These are phyloP conservation scores for Spiromastix sp. DNA, from an alignment of 2,329 filamentous ascomycete genomes.

Conservation along the genomic window DNA sequence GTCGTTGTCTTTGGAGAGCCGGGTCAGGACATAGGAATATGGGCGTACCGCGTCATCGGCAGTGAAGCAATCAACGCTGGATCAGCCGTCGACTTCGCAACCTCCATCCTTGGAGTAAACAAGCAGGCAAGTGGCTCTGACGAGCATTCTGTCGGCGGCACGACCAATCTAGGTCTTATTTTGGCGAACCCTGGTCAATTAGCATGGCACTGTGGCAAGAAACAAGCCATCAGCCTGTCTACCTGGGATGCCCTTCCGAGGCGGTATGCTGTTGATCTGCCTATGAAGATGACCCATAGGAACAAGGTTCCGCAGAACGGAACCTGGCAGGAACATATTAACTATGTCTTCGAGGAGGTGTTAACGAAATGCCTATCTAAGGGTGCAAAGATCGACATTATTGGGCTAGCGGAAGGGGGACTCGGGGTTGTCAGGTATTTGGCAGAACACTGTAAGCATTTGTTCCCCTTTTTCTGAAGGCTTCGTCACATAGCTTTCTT, in stretches of 20 bases:
- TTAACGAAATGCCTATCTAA: constrained; percentile 40
- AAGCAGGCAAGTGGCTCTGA: constrained; percentile 24
- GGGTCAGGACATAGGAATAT: constrained; percentile 60
- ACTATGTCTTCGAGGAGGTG: constrained; percentile 55
- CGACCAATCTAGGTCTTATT: constrained; percentile 47
- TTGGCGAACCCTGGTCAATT: constrained; percentile 70
- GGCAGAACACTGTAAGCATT: constrained; percentile 41
- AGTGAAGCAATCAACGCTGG: constrained; percentile 58
- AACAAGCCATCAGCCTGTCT: constrained; percentile 48
- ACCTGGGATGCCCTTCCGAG: constrained; percentile 52
- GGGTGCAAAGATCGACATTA: constrained; percentile 53
- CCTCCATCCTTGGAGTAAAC: constrained; percentile 27
- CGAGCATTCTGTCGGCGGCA: constrained; percentile 18
- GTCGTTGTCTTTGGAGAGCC: constrained; percentile 66
- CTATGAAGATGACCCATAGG: constrained; percentile 39
- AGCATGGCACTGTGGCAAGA: constrained; percentile 59
- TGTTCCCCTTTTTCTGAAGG: not conserved
- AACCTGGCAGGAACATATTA: constrained; percentile 50
- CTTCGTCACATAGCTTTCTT: too few relatives aligned
- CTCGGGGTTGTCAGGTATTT: constrained; percentile 50
- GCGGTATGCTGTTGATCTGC: constrained; percentile 50
- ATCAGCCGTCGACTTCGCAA: constrained; percentile 56
- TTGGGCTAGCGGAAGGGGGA: constrained; percentile 60
- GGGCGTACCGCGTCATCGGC: constrained; percentile 59
- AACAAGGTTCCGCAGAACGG: constrained; percentile 56